Evolutionary conservation across 2,329 filamentous ascomycete species (phyloP).

Genomic region (Fusarium fujikuroi): DNA sequence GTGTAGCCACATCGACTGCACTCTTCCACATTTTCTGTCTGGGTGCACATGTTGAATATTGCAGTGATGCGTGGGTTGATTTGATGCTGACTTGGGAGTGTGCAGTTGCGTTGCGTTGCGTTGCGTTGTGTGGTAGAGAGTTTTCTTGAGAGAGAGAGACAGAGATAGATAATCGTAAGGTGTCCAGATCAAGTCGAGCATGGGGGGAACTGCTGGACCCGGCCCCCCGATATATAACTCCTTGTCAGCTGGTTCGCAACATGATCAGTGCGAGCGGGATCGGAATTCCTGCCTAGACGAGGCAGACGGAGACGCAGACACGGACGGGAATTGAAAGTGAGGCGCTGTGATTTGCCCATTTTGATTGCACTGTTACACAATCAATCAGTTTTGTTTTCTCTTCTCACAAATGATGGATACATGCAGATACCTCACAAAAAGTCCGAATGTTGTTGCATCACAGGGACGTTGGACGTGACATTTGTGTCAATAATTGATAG

Average conservation of each 20-base stretch:
- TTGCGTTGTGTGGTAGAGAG: neutral
- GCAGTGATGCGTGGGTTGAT: neutral
- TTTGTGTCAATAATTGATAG: neutral
- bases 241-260: slow-evolving; percentile 33
- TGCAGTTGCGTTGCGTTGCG: slow-evolving; percentile 1
- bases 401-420: slow-evolving; percentile 18
- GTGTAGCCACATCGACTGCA: slow-evolving; percentile 19
- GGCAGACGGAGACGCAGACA: slow-evolving; percentile 8
- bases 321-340: slow-evolving; percentile 4
- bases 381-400: neutral
- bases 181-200: neutral
- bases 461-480: neutral
- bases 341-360: slow-evolving; percentile 28
- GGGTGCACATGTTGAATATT: slow-evolving; percentile 26
- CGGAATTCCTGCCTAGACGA: slow-evolving; percentile 28
- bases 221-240: slow-evolving; percentile 23
- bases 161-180: neutral
- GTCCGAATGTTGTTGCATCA: neutral
- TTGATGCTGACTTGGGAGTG: neutral
- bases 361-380: slow-evolving; percentile 21
- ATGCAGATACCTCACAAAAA: neutral
- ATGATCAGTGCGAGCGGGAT: slow-evolving; percentile 12
- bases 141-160: neutral
- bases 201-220: slow-evolving; percentile 11
- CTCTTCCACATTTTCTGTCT: slow-evolving; percentile 31